These are phyloP conservation scores for Zelopaecilomyces penicillatus DNA, from an alignment of 2,329 filamentous ascomycete species.

Conservation along the genomic window DNA sequence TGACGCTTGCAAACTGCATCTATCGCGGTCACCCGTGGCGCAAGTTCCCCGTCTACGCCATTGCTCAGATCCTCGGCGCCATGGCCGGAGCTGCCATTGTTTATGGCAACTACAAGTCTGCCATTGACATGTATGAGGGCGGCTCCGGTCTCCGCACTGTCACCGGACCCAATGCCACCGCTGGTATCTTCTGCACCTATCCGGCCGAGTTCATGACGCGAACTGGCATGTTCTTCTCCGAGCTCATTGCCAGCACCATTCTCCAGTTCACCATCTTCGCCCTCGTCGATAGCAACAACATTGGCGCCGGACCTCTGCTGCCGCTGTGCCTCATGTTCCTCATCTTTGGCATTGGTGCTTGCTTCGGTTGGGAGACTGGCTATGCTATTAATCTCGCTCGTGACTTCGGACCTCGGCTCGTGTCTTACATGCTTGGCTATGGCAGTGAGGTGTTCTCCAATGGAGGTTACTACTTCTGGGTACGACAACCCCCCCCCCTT, in stretches of 20 bases:
- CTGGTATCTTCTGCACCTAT: slow-evolving; percentile 67
- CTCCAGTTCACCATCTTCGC: slow-evolving; percentile 67
- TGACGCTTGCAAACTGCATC: slow-evolving; percentile 61
- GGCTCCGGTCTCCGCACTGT: slow-evolving; percentile 54
- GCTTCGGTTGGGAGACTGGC: slow-evolving; percentile 69
- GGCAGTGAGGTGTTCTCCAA: slow-evolving; percentile 57
- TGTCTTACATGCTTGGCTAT: slow-evolving; percentile 61
- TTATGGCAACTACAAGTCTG: slow-evolving; percentile 55
- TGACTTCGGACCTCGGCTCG: slow-evolving; percentile 61
- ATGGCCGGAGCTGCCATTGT: slow-evolving; percentile 53
- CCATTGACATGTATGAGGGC: slow-evolving; percentile 58
- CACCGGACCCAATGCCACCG: slow-evolving; percentile 48
- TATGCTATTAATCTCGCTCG: slow-evolving; percentile 68
- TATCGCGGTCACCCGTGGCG: slow-evolving; percentile 61
- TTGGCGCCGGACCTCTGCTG: slow-evolving; percentile 46
- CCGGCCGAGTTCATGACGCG: slow-evolving; percentile 58
- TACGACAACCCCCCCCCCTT: slow-evolving; percentile 30
- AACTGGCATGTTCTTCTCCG: slow-evolving; percentile 61
- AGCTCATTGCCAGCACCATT: slow-evolving; percentile 59
- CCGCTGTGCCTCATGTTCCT: slow-evolving; percentile 61
- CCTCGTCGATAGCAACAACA: slow-evolving; percentile 49
- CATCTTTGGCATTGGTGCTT: slow-evolving; percentile 64
- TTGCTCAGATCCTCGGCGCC: slow-evolving; percentile 59
- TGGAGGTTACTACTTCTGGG: slow-evolving; percentile 66
- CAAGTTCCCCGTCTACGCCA: slow-evolving; percentile 58